phyloP scores from a whole-genome alignment of 345 rosid species.

The Gynandropsis gynandra region DNA sequence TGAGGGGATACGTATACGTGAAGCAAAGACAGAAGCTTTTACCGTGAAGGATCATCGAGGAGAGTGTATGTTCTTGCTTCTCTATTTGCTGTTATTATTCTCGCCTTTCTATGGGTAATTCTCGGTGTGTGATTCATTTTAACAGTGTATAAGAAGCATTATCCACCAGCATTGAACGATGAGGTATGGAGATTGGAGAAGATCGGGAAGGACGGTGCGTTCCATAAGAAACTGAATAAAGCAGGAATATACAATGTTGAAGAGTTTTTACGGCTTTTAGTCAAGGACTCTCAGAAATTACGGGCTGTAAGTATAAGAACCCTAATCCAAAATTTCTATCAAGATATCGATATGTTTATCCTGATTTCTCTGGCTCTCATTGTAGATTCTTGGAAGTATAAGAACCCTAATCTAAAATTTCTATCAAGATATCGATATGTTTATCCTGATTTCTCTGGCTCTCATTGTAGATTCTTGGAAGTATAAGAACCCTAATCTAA shows the following conservation, averaged over 20 bases:
- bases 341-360: neutral
- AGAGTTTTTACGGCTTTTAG: constrained; percentile 79
- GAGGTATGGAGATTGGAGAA: constrained; percentile 98
- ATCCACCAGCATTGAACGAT: constrained; percentile 82
- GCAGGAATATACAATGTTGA: constrained; percentile 79
- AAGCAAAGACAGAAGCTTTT: constrained; percentile 96
- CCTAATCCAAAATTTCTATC: neutral
- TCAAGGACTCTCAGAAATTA: constrained; percentile 68
- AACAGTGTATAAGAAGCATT: constrained; percentile 94
- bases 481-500: constrained; percentile 20
- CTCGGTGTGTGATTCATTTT: neutral
- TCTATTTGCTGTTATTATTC: neutral
- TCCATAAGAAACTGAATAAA: constrained; percentile 86
- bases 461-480: constrained; percentile 43
- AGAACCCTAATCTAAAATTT: neutral
- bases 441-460: constrained; percentile 15
- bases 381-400: constrained; percentile 53
- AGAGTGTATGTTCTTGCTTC: constrained; percentile 55
- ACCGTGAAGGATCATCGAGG: constrained; percentile 98
- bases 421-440: neutral
- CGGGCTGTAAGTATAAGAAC: constrained; percentile 52
- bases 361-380: constrained; percentile 17
- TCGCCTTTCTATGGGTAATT: neutral
- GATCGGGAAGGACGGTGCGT: constrained; percentile 94
- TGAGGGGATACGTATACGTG: constrained; percentile 71